Evolutionary conservation across 345 rosid species (phyloP).

Genomic region (Populus alba): DNA sequence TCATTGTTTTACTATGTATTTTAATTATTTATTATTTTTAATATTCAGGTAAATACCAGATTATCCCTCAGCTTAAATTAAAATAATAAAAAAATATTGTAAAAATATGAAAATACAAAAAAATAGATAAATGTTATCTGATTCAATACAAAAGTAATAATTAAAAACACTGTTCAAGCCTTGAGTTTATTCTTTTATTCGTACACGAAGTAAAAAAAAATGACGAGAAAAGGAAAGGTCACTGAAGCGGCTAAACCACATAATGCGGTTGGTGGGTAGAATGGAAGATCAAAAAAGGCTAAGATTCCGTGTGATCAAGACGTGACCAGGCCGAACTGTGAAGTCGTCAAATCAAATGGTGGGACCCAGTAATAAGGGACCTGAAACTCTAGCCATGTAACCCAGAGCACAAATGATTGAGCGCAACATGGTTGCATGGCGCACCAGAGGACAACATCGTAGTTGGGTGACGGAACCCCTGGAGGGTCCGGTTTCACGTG

Average conservation of each 20-base stretch:
- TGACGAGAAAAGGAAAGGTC: neutral
- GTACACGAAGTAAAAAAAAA: neutral
- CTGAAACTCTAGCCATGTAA: neutral
- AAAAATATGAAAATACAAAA: no score
- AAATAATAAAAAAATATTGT: no score
- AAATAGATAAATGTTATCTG: no score
- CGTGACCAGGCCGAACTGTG: constrained; percentile 10
- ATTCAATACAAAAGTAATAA: no score
- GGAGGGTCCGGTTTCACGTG: constrained; percentile 42
- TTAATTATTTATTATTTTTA: no score
- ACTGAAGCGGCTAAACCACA: neutral
- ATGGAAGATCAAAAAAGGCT: neutral
- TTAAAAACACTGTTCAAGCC: no score
- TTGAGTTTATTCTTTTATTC: no score
- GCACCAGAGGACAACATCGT: neutral
- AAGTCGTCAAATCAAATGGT: constrained; percentile 18
- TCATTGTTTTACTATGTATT: no score
- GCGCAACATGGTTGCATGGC: neutral
- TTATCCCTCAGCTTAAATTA: no score
- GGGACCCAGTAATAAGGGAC: neutral
- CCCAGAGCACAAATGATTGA: constrained; percentile 5
- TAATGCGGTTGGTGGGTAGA: constrained; percentile 5
- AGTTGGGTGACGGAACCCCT: neutral
- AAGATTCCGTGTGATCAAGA: constrained; percentile 5
- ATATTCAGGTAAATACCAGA: no score